Evolutionary conservation across 2,329 filamentous ascomycete genomes (phyloP).

Genomic region (Hirsutella rhossiliensis): DNA sequence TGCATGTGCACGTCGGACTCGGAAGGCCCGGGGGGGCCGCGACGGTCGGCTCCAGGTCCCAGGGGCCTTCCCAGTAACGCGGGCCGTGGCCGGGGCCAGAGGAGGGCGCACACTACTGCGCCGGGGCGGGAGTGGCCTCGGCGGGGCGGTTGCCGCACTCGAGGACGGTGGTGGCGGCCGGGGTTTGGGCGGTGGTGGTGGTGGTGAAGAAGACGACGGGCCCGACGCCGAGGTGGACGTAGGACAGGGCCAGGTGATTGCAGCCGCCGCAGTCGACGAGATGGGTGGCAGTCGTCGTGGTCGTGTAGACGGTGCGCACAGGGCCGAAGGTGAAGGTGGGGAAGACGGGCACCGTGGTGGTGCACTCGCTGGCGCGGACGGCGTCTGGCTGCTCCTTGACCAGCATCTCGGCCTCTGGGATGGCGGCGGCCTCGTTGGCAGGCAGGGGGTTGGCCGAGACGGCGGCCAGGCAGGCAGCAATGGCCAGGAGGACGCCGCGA

Average conservation of each 20-base stretch:
- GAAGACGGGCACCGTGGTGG: constrained; percentile 2
- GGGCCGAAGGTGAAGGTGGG: constrained; percentile 8
- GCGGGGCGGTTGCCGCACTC: constrained; percentile 3
- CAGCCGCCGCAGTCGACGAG: constrained; percentile 15
- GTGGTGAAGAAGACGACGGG: constrained; percentile 11
- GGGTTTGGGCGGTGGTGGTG: constrained; percentile 8
- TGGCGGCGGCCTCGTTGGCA: neutral
- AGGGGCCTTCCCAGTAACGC: neutral
- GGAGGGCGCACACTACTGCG: neutral
- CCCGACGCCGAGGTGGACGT: constrained; percentile 5
- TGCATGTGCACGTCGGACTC: constrained; percentile 3
- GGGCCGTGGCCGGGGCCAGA: neutral
- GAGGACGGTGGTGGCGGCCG: constrained; percentile 5
- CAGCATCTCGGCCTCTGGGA: neutral
- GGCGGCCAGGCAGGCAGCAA: neutral
- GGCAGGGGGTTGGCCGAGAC: constrained; percentile 2
- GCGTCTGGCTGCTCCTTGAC: neutral
- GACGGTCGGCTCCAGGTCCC: neutral
- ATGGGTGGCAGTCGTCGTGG: constrained; percentile 10
- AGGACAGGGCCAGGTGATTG: constrained; percentile 2
- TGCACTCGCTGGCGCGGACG: constrained; percentile 4
- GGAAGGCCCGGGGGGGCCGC: constrained; percentile 1
- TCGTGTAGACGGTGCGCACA: constrained; percentile 12
- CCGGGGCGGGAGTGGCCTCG: neutral
- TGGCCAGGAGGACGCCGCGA: constrained; percentile 1